A percentile compares a stretch with the other conserved stretches of the same genome.
Evolutionary conservation across 1,284 basidiomycete species (phyloP).

Genomic region (Hymenochaete sp.): DNA sequence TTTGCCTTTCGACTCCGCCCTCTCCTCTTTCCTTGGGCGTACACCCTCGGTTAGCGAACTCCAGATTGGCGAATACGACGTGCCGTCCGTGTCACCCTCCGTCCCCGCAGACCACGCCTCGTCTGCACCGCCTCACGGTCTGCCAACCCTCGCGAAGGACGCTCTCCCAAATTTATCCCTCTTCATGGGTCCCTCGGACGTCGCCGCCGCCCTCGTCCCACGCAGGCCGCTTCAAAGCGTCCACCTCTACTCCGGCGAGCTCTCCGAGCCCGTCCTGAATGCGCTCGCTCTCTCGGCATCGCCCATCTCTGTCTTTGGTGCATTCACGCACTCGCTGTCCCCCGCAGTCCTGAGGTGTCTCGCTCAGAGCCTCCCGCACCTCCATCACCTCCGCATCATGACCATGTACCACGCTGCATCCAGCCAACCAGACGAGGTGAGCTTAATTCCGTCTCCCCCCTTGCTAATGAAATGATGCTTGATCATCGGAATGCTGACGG

Average conservation of each 20-base stretch:
- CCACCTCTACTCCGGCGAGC: constrained; percentile 34
- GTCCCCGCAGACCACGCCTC: constrained; percentile 12
- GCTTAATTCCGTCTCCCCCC: constrained; percentile 2
- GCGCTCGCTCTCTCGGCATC: constrained; percentile 20
- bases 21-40: constrained; percentile 47
- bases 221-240: constrained; percentile 55
- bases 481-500: too few relatives aligned
- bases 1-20: constrained; percentile 47
- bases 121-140: constrained; percentile 15
- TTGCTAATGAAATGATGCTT: constrained; percentile 16
- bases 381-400: constrained; percentile 18
- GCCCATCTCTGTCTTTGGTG: constrained; percentile 26
- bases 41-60: constrained; percentile 44
- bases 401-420: constrained; percentile 16
- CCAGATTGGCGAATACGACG: constrained; percentile 35
- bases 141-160: constrained; percentile 24
- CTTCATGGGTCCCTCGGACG: constrained; percentile 50
- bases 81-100: too few relatives aligned
- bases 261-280: constrained; percentile 19
- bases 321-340: constrained; percentile 24
- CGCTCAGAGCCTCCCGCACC: constrained; percentile 14
- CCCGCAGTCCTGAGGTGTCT: constrained; percentile 11
- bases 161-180: constrained; percentile 44
- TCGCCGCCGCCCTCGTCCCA: constrained; percentile 46
- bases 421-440: constrained; percentile 16